Base-by-base conservation (phyloP, 768 basidiomycete genomes). In the Dendrothele bispora region DNA sequence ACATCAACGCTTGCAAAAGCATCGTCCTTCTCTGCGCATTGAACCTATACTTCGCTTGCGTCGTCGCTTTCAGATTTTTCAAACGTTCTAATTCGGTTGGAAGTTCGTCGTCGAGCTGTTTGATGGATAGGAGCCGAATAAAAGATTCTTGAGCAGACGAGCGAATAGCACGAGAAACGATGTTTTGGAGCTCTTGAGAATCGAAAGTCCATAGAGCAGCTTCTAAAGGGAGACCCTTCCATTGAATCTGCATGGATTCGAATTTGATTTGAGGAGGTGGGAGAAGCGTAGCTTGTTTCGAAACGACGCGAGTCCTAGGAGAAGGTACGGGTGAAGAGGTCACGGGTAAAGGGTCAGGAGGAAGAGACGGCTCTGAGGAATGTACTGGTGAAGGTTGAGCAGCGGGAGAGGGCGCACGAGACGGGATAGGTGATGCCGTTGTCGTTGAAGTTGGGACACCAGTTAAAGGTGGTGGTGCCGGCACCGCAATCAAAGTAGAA, bases 141-240 rank as follows among this genome's bases (percentile, higher is more conserved):
- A 82, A 86, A 3, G 84, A 82, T 49, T 86, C 84, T 50, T 75
- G 72, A 0, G 85, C 81, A 8, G 85, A 86, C 17, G 77, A 69
- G 12, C 84, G 79, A 54, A 91, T 87, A 4, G 86, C 84, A 6
- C 78, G 73, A 25, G 86, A 83, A 17, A 88, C 88, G 49, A 88
- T 78, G 20, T 78, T 72, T 58, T 89, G 88, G 25, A 90, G 75
- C 52, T 88, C 67, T 57, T 69, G n/a, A n/a, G n/a, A n/a, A n/a
- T n/a, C n/a, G n/a, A n/a, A n/a, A n/a, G n/a, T n/a, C n/a, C 78
- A 79, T 24, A 79, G 57, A 8, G 88, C 88, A 1, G 82, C 83
- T 50, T 89, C 84, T 21, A 88, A 67, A 0, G 86, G 78, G 50
- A 90, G 67, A 2, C 79, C 81, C 51, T 85, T 86, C 81, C 80